Evolutionary conservation across 192 early-diverging fungal genomes (phyloP).

Genomic region (Gigaspora rosea): DNA sequence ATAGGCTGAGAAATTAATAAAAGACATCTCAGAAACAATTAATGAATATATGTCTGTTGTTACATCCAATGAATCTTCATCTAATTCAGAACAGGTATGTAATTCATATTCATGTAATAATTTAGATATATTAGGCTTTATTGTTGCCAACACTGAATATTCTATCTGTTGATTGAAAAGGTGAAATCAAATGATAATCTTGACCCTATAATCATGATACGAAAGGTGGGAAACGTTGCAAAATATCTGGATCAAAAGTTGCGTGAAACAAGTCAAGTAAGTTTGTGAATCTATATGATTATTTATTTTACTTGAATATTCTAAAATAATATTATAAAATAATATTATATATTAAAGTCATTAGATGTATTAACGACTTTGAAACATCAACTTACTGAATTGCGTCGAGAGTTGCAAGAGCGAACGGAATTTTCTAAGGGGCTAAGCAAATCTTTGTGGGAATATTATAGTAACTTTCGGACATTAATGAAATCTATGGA

Average conservation of each 20-base stretch:
- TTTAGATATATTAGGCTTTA: no score
- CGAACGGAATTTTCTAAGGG: background rate
- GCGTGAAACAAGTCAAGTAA: slow-evolving; percentile 9
- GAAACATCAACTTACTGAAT: background rate
- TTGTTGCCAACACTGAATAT: no score
- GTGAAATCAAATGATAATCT: background rate
- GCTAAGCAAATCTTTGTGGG: slow-evolving; percentile 12
- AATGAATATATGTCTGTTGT: background rate
- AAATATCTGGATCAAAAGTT: background rate
- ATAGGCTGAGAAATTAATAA: slow-evolving; percentile 6
- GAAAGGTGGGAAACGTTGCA: slow-evolving; percentile 1
- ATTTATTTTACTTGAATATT: background rate
- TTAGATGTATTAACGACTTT: background rate
- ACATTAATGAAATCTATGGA: slow-evolving; percentile 8
- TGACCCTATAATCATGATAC: slow-evolving; percentile 9
- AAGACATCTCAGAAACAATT: background rate
- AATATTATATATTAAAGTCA: no score
- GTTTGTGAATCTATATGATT: background rate
- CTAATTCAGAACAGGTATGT: slow-evolving; percentile 1
- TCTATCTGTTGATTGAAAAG: no score
- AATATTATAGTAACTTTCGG: slow-evolving; percentile 4
- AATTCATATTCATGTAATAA: no score
- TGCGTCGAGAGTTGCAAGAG: background rate
- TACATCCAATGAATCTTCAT: background rate
- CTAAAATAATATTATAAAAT: no score